A percentile compares a stretch with the other conserved stretches of the same genome.
Conservation (phyloP, 176 grass and related monocot genomes). For the Oryza brachyantha region DNA sequence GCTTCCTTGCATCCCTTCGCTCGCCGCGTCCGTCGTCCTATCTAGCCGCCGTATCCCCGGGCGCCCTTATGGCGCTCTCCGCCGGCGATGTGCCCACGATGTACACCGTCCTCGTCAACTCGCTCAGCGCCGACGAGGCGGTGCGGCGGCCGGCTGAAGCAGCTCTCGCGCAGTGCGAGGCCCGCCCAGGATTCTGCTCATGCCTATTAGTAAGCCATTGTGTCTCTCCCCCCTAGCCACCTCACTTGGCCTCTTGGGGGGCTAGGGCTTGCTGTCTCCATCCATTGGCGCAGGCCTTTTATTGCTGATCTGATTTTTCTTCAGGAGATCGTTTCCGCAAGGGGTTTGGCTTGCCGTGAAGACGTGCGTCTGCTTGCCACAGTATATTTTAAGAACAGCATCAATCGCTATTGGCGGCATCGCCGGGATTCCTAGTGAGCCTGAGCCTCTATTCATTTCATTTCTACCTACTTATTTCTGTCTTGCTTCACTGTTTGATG, state of each 20-base stretch:
- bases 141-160: slow-evolving; percentile 73
- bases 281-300: neutral
- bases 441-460: slow-evolving; percentile 30
- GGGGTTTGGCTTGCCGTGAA: slow-evolving; percentile 71
- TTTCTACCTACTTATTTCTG: neutral
- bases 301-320: slow-evolving; percentile 19
- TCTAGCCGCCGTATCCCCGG: neutral
- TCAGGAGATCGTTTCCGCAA: slow-evolving; percentile 90
- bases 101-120: slow-evolving; percentile 85
- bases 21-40: neutral
- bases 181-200: slow-evolving; percentile 85
- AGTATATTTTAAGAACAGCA: slow-evolving; percentile 98
- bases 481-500: neutral
- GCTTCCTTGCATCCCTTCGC: neutral
- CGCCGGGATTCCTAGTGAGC: slow-evolving; percentile 79
- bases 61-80: slow-evolving; percentile 68
- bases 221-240: neutral
- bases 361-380: slow-evolving; percentile 88
- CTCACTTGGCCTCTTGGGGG: neutral
- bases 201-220: slow-evolving; percentile 80
- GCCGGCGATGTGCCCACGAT: slow-evolving; percentile 74
- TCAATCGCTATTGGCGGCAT: slow-evolving; percentile 87
- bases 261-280: slow-evolving; percentile 25
- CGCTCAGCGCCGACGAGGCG: slow-evolving; percentile 74
- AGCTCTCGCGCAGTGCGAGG: slow-evolving; percentile 80